Base-by-base conservation (phyloP, 495 filamentous ascomycete genomes). In the Penicillium lagena region DNA sequence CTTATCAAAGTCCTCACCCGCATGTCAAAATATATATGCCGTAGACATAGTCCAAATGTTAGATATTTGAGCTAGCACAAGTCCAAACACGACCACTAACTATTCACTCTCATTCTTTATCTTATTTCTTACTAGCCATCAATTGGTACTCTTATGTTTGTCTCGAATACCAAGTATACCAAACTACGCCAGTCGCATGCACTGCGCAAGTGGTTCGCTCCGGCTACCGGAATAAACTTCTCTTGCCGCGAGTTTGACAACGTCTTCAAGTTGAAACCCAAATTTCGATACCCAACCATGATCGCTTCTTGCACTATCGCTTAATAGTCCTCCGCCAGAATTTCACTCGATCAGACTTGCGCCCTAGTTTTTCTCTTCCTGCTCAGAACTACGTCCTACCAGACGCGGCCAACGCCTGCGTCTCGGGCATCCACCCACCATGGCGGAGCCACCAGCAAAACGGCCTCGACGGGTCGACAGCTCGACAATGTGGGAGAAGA, bases 391-490 rank as follows among this genome's bases (percentile, higher is more conserved):
- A 34, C 13, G 7, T 15, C 35, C 17, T 29, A 39, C 22, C 27
- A 37, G 12, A 22, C 37, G 40, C 42, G 29, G 15, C 36, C 48
- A 49, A 51, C 53, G 15, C 43, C 40, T 45, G 37, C 44, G 45
- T 38, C 40, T 45, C 43, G 30, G 40, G 39, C 34, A 43, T 31
- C 22, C 51, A 64, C 48, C 38, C 22, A 34, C 32, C 10, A 79
- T 78, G 75, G 58, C 71, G 11, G 77, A 80, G 40, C 77, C 73
- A 17, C 72, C 75, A 37, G 54, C 72, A 33, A 80, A 81, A 51
- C 77, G 77, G 33, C 60, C 75, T 29, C 72, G 74, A 41, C 68
- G 73, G 12, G 65, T 65, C 12, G 75, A 79, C 41, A 79, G 72
- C 55, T 62, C 72, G 7, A 52, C 67, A 12, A 79, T 75, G 73